These are phyloP conservation scores for Staphylotrichum longicolle DNA, from an alignment of 495 filamentous ascomycete genomes.

Conservation along the genomic window DNA sequence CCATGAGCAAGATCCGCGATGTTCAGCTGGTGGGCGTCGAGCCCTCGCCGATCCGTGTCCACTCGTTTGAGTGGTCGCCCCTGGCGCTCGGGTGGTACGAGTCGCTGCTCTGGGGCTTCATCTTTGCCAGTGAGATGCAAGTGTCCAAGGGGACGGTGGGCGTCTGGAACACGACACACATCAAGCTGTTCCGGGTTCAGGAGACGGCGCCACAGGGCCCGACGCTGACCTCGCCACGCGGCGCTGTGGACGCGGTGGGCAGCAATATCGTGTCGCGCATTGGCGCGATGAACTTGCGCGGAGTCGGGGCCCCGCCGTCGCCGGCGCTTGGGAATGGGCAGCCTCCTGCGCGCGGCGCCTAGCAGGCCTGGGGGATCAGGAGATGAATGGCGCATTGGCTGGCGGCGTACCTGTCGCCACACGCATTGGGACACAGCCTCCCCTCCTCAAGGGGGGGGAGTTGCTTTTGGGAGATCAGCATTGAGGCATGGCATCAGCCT, in stretches of 20 bases:
- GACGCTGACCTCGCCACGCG: slow-evolving; percentile 75
- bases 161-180: slow-evolving; percentile 88
- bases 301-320: slow-evolving; percentile 21
- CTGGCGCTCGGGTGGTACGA: slow-evolving; percentile 96
- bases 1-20: slow-evolving; percentile 42
- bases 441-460: too few relatives aligned
- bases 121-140: slow-evolving; percentile 87
- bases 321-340: neutral
- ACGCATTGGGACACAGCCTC: too few relatives aligned
- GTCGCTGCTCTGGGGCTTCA: slow-evolving; percentile 89
- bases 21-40: slow-evolving; percentile 62
- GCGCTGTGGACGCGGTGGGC: slow-evolving; percentile 93
- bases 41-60: slow-evolving; percentile 69
- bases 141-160: slow-evolving; percentile 86
- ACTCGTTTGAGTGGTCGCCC: slow-evolving; percentile 94
- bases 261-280: slow-evolving; percentile 87
- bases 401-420: too few relatives aligned
- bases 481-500: too few relatives aligned
- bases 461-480: too few relatives aligned
- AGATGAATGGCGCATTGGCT: neutral
- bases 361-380: neutral
- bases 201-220: slow-evolving; percentile 77
- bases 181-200: slow-evolving; percentile 88
- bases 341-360: slow-evolving; percentile 3
- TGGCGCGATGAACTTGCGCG: slow-evolving; percentile 66